Percentiles rank a stretch among this genome's conserved stretches.
Evolutionary conservation across 257 asterid genomes (phyloP).

Genomic region (Fraxinus cuspidata): DNA sequence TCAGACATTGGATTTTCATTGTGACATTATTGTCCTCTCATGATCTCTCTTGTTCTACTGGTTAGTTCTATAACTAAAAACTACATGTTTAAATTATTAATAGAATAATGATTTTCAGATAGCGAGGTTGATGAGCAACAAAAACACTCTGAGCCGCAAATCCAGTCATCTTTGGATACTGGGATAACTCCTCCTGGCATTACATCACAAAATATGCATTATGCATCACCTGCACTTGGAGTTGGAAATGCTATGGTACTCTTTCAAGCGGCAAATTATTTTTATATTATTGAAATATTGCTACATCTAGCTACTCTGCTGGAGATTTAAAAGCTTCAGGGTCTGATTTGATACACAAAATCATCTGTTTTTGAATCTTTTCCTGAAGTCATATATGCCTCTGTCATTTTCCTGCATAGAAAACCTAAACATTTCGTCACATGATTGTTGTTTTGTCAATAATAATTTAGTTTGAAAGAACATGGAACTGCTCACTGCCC

Average conservation of each 20-base stretch:
- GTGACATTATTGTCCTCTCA: not conserved
- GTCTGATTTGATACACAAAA: not conserved
- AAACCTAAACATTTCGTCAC: constrained; percentile 9
- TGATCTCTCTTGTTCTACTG: constrained; percentile 13
- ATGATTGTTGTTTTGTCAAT: constrained; percentile 5
- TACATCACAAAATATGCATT: constrained; percentile 61
- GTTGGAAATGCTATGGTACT: constrained; percentile 68
- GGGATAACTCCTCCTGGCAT: constrained; percentile 57
- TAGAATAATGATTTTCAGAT: constrained; percentile 42
- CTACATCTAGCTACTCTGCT: constrained; percentile 5
- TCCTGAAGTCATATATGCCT: not conserved
- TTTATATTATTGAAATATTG: constrained; percentile 7
- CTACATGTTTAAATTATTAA: not conserved
- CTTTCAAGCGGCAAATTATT: constrained; percentile 18
- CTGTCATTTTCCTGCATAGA: constrained; percentile 5
- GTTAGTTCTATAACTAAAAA: not conserved
- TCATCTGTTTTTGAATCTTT: constrained; percentile 8
- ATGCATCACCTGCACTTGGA: constrained; percentile 63
- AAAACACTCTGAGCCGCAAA: constrained; percentile 50
- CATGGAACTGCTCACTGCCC: not conserved
- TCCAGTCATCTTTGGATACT: constrained; percentile 57
- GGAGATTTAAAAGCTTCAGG: constrained; percentile 1
- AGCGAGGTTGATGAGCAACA: constrained; percentile 72
- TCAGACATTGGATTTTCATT: not conserved
- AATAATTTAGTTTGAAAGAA: constrained; percentile 2